Conservation (phyloP, 305 asterid species). For the Fraxinus greggii region DNA sequence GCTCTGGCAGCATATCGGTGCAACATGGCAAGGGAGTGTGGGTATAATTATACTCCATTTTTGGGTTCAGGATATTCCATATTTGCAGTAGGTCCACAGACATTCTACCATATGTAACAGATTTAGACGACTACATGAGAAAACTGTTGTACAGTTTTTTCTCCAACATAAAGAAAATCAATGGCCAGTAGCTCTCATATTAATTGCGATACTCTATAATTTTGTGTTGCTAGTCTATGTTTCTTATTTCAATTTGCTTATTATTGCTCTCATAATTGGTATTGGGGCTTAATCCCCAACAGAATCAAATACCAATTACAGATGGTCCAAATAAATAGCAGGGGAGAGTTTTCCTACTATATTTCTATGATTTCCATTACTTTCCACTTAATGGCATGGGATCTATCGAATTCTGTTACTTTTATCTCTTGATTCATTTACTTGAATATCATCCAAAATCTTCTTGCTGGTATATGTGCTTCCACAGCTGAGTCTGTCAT, state of each 20-base stretch:
- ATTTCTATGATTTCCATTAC: background rate
- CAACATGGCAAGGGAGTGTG: background rate
- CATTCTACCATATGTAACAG: background rate
- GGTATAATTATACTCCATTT: background rate
- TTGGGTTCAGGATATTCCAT: background rate
- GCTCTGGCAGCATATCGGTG: background rate
- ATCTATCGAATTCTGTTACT: background rate
- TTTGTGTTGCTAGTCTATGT: background rate
- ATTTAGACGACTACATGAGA: background rate
- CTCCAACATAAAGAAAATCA: background rate
- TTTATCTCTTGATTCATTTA: background rate
- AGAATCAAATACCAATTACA: background rate
- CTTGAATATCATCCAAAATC: background rate
- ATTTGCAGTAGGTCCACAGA: background rate
- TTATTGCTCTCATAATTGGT: background rate
- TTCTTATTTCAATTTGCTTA: background rate
- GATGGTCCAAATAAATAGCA: background rate
- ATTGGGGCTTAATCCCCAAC: background rate
- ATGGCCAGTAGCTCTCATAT: background rate
- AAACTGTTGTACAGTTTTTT: background rate
- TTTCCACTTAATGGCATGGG: background rate
- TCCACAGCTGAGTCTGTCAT: background rate
- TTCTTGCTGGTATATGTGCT: background rate
- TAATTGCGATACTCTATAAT: background rate
- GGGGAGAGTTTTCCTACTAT: background rate